Base-by-base conservation (phyloP, 2,329 filamentous ascomycete genomes). In the Claviceps sp. region DNA sequence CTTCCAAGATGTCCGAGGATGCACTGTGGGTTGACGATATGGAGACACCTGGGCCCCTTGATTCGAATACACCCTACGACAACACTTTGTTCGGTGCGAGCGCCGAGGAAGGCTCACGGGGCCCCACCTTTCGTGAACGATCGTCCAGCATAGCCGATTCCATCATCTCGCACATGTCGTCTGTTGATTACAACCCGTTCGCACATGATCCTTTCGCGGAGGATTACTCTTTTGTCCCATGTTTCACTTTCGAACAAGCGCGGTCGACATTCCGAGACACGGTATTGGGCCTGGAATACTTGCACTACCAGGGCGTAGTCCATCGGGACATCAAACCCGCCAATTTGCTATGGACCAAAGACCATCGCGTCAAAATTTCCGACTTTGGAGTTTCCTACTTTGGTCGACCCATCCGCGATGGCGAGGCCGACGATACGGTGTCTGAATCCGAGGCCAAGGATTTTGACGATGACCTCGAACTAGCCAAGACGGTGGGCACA, bases 321-420 rank as follows among this genome's bases (percentile, higher is more conserved):
- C 86, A 91, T 61, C 80, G 86, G 48, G 86, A 91, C 61, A 90
- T 91, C 66, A 91, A 90, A 63, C 86, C 86, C 1, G 90, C 91
- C 39, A 97, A 97, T 64, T 76, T 98, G 6, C 75, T 98, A 6
- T 89, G 91, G 73, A 94, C 88, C 49, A 82, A 74, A 59, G 85
- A 89, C 56, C 83, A 90, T 59, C 82, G 85, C 14, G 88, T 96
- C 62, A 98, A 98, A 73, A 98, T 98, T 54, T 97, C 93, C 5
- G 93, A 98, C 63, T 98, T 98, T 71, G 93, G 93, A 36, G 93
- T 98, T 1, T 98, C 93, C 1, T 98, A 97, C 66, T 88, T 98
- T 56, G 93, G 93, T 29, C 82, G 88, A 49, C 88, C 88, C 1
- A 86, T 90, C 53, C 79, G 87, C 40, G 88, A 95, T 46, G 86